These are phyloP conservation scores for Omphalotus olearius DNA, from an alignment of 1,284 basidiomycete genomes.

Conservation along the genomic window DNA sequence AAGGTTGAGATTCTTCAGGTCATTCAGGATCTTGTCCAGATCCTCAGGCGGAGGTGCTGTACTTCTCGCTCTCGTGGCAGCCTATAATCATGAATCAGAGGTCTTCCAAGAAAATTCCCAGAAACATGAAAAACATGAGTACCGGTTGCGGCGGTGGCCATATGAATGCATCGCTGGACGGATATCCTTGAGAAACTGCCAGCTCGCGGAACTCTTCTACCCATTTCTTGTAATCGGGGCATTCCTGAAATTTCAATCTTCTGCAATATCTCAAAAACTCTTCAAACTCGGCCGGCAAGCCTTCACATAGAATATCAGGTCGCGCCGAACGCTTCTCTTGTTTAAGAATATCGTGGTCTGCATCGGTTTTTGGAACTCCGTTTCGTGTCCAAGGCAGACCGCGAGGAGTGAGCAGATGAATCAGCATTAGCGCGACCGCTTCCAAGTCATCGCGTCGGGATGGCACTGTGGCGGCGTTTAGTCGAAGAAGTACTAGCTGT, in stretches of 20 bases:
- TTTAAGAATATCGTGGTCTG: slow-evolving; percentile 57
- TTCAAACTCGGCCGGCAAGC: slow-evolving; percentile 66
- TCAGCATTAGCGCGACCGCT: slow-evolving; percentile 70
- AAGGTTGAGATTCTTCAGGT: slow-evolving; percentile 54
- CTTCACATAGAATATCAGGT: slow-evolving; percentile 65
- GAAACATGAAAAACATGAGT: not conserved
- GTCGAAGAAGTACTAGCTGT: not conserved
- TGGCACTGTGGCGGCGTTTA: slow-evolving; percentile 43
- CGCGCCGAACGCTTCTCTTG: slow-evolving; percentile 51
- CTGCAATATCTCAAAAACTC: slow-evolving; percentile 70
- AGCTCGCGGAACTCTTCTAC: slow-evolving; percentile 54
- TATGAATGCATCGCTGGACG: slow-evolving; percentile 53
- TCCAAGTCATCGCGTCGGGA: slow-evolving; percentile 74
- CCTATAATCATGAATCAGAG: slow-evolving; percentile 15
- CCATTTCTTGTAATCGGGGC: slow-evolving; percentile 64
- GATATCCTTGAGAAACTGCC: slow-evolving; percentile 53
- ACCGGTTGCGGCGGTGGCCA: slow-evolving; percentile 61
- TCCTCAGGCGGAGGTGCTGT: slow-evolving; percentile 29
- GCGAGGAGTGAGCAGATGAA: slow-evolving; percentile 71
- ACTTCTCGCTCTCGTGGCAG: slow-evolving; percentile 24
- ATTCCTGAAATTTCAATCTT: slow-evolving; percentile 58
- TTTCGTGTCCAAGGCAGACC: slow-evolving; percentile 74
- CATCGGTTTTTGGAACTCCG: slow-evolving; percentile 65
- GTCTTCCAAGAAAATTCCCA: slow-evolving; percentile 18
- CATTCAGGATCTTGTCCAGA: slow-evolving; percentile 52